These are phyloP conservation scores for Fonsecaea pedrosoi DNA, from an alignment of 2,329 filamentous ascomycete species.

Conservation along the genomic window DNA sequence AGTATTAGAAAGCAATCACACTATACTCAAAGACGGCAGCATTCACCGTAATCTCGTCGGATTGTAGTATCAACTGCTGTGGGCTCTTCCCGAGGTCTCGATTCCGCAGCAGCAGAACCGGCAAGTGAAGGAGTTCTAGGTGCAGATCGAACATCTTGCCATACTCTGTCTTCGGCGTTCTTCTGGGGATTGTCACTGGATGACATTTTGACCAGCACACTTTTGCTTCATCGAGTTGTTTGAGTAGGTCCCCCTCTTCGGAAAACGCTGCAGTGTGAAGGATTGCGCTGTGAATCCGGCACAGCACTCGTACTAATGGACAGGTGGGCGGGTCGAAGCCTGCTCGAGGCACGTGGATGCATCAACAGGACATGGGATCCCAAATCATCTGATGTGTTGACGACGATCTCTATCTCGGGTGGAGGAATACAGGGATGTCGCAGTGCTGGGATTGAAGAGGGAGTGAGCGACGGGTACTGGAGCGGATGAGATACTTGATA, in stretches of 20 bases:
- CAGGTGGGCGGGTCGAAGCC: conserved; percentile 18
- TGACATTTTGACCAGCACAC: conserved; percentile 24
- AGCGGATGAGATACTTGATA: conserved; percentile 13
- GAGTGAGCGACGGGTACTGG: conserved; percentile 2
- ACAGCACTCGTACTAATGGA: conserved; percentile 5
- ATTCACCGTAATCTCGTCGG: conserved; percentile 34
- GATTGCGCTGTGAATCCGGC: neutral
- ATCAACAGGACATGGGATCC: conserved; percentile 23
- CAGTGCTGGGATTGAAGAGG: neutral
- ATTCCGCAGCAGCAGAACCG: conserved; percentile 1
- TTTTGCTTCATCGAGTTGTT: conserved; percentile 3
- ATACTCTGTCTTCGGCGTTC: conserved; percentile 19
- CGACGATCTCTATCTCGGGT: conserved; percentile 11
- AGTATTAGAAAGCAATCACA: conserved; percentile 14
- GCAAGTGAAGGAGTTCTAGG: conserved; percentile 13
- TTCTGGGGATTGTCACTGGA: conserved; percentile 22
- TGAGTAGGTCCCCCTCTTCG: neutral
- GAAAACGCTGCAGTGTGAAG: neutral
- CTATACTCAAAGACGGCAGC: neutral
- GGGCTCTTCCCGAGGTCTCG: conserved; percentile 14
- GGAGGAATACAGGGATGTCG: conserved; percentile 3
- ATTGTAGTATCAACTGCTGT: conserved; percentile 19
- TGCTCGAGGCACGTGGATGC: conserved; percentile 19
- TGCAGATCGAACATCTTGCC: conserved; percentile 21
- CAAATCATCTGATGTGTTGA: conserved; percentile 27